Evolutionary conservation across 1,284 basidiomycete genomes (phyloP), one percentile per base, ranked within the genome.

Genomic region (Jaminaea rosea): DNA sequence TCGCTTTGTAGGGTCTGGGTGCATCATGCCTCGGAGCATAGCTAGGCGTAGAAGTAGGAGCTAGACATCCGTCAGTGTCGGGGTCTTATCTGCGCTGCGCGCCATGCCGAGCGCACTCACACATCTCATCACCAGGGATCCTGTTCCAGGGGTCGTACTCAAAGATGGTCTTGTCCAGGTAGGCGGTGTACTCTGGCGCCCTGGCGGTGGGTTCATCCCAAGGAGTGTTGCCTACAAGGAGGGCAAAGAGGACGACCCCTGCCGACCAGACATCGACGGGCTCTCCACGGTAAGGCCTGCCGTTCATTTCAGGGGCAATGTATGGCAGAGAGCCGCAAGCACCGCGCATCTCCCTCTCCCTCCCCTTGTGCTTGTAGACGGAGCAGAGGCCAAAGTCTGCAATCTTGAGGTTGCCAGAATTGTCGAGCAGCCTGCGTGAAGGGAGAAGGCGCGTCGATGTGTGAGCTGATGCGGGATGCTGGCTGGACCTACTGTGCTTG

Each of bases 351-450:
- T 64, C 62, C 26, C 71, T 59, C 15, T 87, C 87, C 19, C 84
- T 82, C 29, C 88, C 88, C 64, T 92, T 92, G 66, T 93, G 83
- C 67, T 83, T 85, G 78, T 85, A 98, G 0, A 97, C 89, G 0
- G 88, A 84, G 28, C 88, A 92, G 1, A 98, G 79, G 0, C 94
- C 94, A 75, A 97, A 98, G 71, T 98, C 93, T 1, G 88, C 87
- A 46, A 98, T 85, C 72, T 97, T 96, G 63, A 97, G 81, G 24
- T 72, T 72, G 23, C 72, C 59, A 32, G 26, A 44, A 10, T 24
- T 13, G 46, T 44, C 13, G 7, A 29, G 36, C n/a, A 28, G 41
- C n/a, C n/a, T n/a, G n/a, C n/a, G n/a, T n/a, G n/a, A n/a, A n/a
- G 6, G 6, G 29, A 24, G 26, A 15, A 21, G 21, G 26, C 34